These are phyloP conservation scores for Pseudogymnoascus sp. DNA, from an alignment of 2,329 filamentous ascomycete species.

Conservation along the genomic window DNA sequence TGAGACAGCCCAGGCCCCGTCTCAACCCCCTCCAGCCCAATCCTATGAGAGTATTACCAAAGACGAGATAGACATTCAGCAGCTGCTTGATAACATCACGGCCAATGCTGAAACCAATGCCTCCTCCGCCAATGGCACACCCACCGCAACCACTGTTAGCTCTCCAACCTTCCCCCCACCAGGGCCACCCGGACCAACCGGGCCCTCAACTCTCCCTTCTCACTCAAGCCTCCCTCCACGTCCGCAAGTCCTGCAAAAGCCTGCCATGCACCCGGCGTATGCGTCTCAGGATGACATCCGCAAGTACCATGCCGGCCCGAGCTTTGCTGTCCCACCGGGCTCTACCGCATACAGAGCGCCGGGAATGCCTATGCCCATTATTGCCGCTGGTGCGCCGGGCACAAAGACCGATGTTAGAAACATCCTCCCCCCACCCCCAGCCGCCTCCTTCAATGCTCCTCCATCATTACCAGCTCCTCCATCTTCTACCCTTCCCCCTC, in stretches of 20 bases:
- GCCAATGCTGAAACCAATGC: slow-evolving; percentile 30
- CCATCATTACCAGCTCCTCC: slow-evolving; percentile 16
- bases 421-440: slow-evolving; percentile 27
- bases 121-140: slow-evolving; percentile 13
- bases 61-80: slow-evolving; percentile 30
- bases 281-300: slow-evolving; percentile 26
- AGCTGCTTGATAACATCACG: slow-evolving; percentile 30
- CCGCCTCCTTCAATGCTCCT: slow-evolving; percentile 23
- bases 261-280: slow-evolving; percentile 10
- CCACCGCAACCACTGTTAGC: slow-evolving; percentile 17
- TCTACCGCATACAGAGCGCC: slow-evolving; percentile 25
- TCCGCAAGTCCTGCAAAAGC: slow-evolving; percentile 19
- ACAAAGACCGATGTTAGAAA: slow-evolving; percentile 27
- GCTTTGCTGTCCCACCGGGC: slow-evolving; percentile 19
- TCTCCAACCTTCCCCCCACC: slow-evolving; percentile 17
- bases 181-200: slow-evolving; percentile 12
- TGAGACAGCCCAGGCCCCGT: slow-evolving; percentile 15
- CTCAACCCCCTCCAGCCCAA: slow-evolving; percentile 5
- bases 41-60: slow-evolving; percentile 23
- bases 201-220: slow-evolving; percentile 21
- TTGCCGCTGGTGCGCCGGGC: slow-evolving; percentile 27
- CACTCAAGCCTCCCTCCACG: slow-evolving; percentile 30
- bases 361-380: slow-evolving; percentile 22
- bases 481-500: slow-evolving; percentile 17
- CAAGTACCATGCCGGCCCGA: slow-evolving; percentile 25